Evolutionary conservation across 2,329 filamentous ascomycete genomes (phyloP), one percentile per base, ranked within the genome.

Genomic region (Paramyrothecium sp.): DNA sequence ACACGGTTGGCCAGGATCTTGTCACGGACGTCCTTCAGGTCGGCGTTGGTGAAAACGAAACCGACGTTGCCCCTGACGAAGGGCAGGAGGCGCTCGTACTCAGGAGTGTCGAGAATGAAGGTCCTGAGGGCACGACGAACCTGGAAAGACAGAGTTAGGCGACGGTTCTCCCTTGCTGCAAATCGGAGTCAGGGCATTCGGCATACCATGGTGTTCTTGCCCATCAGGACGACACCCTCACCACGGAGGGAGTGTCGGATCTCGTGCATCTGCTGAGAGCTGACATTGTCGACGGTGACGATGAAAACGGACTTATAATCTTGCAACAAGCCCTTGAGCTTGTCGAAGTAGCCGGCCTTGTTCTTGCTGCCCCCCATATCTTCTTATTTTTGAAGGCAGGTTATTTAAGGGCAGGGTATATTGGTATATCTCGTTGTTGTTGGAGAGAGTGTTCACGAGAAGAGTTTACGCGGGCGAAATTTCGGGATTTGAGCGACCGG

Each of bases 211-310:
- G 95, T 99, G 89, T 99, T 99, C 90, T 97, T 98, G 78, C 94
- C 95, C 95, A 98, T 98, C 82, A 99, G 86, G 71, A 99, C 93
- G 71, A 98, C 90, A 81, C 87, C 93, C 81, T 96, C 82, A 63
- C 89, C 89, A 78, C 95, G 93, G 78, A 99, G 90, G 73, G 91
- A 81, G 74, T 89, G 82, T 79, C 95, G 91, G 80, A 99, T 98
- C 88, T 99, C 95, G 91, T 99, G 95, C 96, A 99, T 99, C 89
- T 99, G 96, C 89, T 99, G 95, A 71, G 95, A 99, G 80, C 89
- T 92, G 88, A 99, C 95, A 99, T 98, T 99, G 92, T 98, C 91
- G 76, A 94, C 89, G 76, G 88, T 76, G 79, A 97, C 93, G 80
- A 99, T 93, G 91, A 99, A 98, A 84, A 98, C 90, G 75, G 90